Evolutionary conservation across 331 rosid species (phyloP).

Genomic region (Malus hybrid): DNA sequence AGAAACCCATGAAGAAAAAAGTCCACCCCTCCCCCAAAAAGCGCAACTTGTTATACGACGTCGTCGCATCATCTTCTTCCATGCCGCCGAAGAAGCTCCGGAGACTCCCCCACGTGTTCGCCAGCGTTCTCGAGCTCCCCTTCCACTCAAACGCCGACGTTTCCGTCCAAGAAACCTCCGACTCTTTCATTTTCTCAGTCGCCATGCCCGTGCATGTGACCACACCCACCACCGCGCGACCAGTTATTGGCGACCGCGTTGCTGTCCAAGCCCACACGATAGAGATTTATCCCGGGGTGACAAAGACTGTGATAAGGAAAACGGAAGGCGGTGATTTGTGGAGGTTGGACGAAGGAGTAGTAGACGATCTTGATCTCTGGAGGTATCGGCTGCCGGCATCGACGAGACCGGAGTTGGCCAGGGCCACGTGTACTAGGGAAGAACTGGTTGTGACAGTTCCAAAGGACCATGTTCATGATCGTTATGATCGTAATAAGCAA

Average conservation of each 20-base stretch:
- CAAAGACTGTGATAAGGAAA: background rate
- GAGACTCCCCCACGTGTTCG: background rate
- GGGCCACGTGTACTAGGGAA: conserved; percentile 19
- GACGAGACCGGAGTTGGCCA: conserved; percentile 40
- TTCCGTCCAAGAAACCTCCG: background rate
- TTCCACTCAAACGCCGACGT: background rate
- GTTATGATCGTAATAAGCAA: too few species aligned
- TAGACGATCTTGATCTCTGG: conserved; percentile 20
- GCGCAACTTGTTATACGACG: background rate
- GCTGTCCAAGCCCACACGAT: background rate
- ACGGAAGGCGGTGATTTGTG: background rate
- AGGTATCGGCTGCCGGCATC: conserved; percentile 46
- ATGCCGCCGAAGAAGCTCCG: background rate
- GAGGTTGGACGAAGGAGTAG: background rate
- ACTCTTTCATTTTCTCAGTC: background rate
- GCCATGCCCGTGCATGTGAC: background rate
- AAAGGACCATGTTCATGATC: background rate
- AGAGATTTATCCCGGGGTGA: background rate
- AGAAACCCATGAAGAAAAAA: background rate
- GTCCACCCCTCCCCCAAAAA: background rate
- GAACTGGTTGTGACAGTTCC: background rate
- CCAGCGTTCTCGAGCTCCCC: background rate
- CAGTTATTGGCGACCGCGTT: background rate
- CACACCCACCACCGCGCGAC: background rate
- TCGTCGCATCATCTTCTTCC: background rate